Percentiles rank a stretch among this genome's conserved stretches.
Evolutionary conservation across 1,284 basidiomycete species (phyloP).

Genomic region (Pseudozyma thailandica): DNA sequence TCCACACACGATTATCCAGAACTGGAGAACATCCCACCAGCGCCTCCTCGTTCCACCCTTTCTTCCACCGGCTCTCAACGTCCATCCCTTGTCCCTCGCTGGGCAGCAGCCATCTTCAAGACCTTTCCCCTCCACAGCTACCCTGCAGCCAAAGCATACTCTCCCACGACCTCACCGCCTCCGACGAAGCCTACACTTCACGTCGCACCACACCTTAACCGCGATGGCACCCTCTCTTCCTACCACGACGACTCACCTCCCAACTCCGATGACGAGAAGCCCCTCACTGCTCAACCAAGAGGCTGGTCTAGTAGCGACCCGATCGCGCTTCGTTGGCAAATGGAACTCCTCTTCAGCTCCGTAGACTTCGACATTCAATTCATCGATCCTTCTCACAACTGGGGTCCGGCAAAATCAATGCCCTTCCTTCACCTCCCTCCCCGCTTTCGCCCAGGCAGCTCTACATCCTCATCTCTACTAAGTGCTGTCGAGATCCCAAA

Average conservation of each 20-base stretch:
- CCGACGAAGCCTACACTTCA: constrained; percentile 43
- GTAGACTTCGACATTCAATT: constrained; percentile 47
- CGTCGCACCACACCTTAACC: constrained; percentile 46
- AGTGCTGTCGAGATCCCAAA: constrained; percentile 33
- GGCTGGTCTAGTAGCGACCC: constrained; percentile 62
- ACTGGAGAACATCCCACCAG: constrained; percentile 50
- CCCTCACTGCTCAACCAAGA: not conserved
- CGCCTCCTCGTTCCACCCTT: constrained; percentile 31
- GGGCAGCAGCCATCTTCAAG: constrained; percentile 39
- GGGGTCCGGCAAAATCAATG: constrained; percentile 52
- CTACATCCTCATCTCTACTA: constrained; percentile 28
- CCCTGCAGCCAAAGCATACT: constrained; percentile 34
- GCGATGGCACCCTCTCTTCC: constrained; percentile 25
- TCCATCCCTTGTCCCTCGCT: constrained; percentile 29
- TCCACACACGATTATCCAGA: constrained; percentile 40
- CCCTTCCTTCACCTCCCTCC: constrained; percentile 55
- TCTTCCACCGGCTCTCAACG: constrained; percentile 16
- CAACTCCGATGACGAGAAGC: constrained; percentile 7
- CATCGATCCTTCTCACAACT: constrained; percentile 48
- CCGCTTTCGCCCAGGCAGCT: constrained; percentile 13
- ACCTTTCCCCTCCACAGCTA: constrained; percentile 46
- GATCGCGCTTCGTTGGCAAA: constrained; percentile 59
- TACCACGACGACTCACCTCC: constrained; percentile 3
- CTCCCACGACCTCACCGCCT: constrained; percentile 13
- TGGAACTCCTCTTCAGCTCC: constrained; percentile 53